These are phyloP conservation scores for Pichia sp. DNA, from an alignment of 1,139 yeast species.

Conservation along the genomic window DNA sequence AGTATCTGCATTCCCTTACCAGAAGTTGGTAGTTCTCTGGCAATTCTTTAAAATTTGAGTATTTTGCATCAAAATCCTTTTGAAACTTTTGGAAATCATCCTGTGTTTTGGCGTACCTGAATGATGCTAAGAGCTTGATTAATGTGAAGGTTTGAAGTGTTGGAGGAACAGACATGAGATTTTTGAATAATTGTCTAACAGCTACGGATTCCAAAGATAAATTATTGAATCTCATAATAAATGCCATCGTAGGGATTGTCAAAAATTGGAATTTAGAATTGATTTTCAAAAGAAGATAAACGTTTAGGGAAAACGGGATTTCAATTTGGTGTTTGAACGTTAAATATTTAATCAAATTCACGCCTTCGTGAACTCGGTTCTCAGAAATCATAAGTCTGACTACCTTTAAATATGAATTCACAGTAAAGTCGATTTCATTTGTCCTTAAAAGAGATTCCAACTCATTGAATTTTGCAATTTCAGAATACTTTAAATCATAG, in stretches of 20 bases:
- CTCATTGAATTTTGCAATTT: constrained; percentile 1
- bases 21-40: not conserved
- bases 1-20: not conserved
- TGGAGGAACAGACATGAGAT: not conserved
- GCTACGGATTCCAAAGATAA: not conserved
- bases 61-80: not conserved
- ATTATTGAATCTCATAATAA: not conserved
- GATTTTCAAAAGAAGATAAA: not conserved
- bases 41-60: not conserved
- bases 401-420: constrained; percentile 4
- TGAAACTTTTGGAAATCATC: not conserved
- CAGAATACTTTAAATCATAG: not conserved
- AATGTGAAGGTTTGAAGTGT: not conserved
- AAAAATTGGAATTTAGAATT: too few relatives aligned
- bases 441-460: not conserved
- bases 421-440: constrained; percentile 2
- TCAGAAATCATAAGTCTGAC: constrained; percentile 8
- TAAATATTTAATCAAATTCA: constrained; percentile 4
- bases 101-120: not conserved
- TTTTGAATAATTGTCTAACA: not conserved
- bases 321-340: constrained; percentile 1
- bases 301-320: not conserved
- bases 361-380: constrained; percentile 8
- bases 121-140: not conserved
- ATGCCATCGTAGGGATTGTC: too few relatives aligned